Evolutionary conservation across 2,329 filamentous ascomycete genomes (phyloP).

Genomic region (Diaporthe sp.): DNA sequence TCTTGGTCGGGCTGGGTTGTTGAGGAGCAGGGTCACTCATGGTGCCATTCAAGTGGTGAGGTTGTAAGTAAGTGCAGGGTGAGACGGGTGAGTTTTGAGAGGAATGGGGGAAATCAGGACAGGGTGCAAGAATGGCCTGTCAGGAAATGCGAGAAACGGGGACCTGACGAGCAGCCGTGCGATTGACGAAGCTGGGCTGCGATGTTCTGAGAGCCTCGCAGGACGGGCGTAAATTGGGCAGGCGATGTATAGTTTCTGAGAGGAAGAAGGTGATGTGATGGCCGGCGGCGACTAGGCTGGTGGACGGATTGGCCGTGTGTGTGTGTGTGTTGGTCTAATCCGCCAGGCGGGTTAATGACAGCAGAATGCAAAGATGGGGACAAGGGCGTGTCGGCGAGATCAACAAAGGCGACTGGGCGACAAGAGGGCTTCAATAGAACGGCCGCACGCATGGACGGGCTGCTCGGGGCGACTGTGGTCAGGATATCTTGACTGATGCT

Average conservation of each 20-base stretch:
- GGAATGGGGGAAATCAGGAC: constrained; percentile 17
- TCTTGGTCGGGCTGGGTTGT: constrained; percentile 40
- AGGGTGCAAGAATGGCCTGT: constrained; percentile 25
- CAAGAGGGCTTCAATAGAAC: constrained; percentile 18
- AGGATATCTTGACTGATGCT: constrained; percentile 32
- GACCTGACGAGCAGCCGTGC: neutral
- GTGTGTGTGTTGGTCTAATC: constrained; percentile 32
- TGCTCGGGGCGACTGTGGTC: constrained; percentile 27
- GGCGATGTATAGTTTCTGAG: constrained; percentile 25
- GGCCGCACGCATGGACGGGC: constrained; percentile 20
- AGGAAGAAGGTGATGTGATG: constrained; percentile 34
- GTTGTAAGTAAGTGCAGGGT: constrained; percentile 34
- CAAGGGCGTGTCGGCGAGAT: constrained; percentile 2
- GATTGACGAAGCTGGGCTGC: neutral
- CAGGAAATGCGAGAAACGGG: constrained; percentile 18
- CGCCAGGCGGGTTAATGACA: constrained; percentile 18
- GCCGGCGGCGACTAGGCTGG: constrained; percentile 14
- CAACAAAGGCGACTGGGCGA: constrained; percentile 19
- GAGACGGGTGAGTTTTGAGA: constrained; percentile 9
- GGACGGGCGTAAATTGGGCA: neutral
- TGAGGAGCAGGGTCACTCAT: constrained; percentile 40
- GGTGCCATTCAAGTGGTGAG: constrained; percentile 38
- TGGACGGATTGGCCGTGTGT: constrained; percentile 32
- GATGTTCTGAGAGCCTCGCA: neutral
- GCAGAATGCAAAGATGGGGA: constrained; percentile 22